Base-by-base conservation (phyloP, 441 rosid genomes). In the Gossypium gossypioides region DNA sequence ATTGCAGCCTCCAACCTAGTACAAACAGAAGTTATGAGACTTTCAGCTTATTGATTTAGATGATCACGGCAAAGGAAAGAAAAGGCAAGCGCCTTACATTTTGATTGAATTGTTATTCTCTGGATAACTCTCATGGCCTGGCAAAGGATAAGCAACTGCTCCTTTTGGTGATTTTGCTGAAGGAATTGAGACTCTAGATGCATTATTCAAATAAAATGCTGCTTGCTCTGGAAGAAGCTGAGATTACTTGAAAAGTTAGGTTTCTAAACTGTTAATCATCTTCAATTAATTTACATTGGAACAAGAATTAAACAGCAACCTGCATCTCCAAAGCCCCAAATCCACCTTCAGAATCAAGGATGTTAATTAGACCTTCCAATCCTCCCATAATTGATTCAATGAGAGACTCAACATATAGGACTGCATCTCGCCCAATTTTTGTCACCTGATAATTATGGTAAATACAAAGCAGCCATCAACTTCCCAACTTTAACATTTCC, bases 161-260 rank as follows among this genome's bases (percentile, higher is more conserved):
- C 87, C 89, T 81, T 83, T 93, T 3, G 96, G 97, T 69, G 98
- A 93, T 85, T 90, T 96, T 71, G 85, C 37, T 44, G 96, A 87
- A 77, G 91, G 86, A 78, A 83, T 68, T 68, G 92, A 81, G 74
- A 76, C 78, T 82, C 94, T 84, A 29, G 92, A 81, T 74, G 92
- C 76, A 65, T 85, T 84, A 72, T 96, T 93, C 86, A 96, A 80
- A 83, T 90, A 91, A 80, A 78, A 82, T 73, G 98, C 98, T 71
- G 97, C 97, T 77, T 93, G 99, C 86, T 96, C 99, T 56, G 98
- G 97, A 83, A 91, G 93, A 82, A 96, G 94, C 98, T 96, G 97
- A 84, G 75, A 83, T 77, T 75, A 55, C 44, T 79, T 59, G 12
- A 64, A 56, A 72, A 6, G 62, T 82, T 72, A 84, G 79, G 75